phyloP scores from a whole-genome alignment of 2,329 filamentous ascomycete genomes.

The Alternaria infectoria region DNA sequence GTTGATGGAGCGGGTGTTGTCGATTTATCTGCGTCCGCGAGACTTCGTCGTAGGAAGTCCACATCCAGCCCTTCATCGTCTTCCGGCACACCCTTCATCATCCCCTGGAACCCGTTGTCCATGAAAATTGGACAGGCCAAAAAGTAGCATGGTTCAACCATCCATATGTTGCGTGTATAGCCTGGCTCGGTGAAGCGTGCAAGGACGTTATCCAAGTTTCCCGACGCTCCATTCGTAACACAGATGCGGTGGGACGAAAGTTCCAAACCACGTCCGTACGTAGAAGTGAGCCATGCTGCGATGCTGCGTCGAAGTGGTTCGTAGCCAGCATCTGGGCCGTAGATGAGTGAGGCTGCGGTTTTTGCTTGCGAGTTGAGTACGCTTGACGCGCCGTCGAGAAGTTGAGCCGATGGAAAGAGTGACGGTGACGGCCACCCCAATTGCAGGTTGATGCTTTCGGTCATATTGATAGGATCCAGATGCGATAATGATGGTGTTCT shows the following conservation, averaged over 20 bases:
- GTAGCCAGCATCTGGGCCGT: constrained; percentile 78
- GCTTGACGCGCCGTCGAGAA: constrained; percentile 63
- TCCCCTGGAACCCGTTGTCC: constrained; percentile 73
- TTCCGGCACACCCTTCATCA: constrained; percentile 73
- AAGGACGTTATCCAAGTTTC: background rate
- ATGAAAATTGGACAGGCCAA: constrained; percentile 78
- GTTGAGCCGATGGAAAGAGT: constrained; percentile 67
- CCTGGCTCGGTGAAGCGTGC: background rate
- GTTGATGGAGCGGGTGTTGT: constrained; percentile 43
- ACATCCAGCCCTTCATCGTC: constrained; percentile 76
- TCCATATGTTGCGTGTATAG: constrained; percentile 73
- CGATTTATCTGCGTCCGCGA: constrained; percentile 54
- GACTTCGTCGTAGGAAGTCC: constrained; percentile 57
- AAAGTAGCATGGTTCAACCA: constrained; percentile 79
- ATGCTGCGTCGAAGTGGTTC: constrained; percentile 70
- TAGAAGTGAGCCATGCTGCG: constrained; percentile 68
- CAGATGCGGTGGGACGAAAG: constrained; percentile 66
- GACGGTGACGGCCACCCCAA: constrained; percentile 68
- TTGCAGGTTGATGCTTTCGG: constrained; percentile 64
- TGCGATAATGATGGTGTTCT: background rate
- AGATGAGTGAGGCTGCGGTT: constrained; percentile 68
- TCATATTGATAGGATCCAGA: background rate
- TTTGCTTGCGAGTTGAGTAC: constrained; percentile 65
- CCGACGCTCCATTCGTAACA: constrained; percentile 77
- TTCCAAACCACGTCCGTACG: constrained; percentile 57